These are phyloP conservation scores for Salix udensis DNA, from an alignment of 345 rosid species.

Conservation along the genomic window DNA sequence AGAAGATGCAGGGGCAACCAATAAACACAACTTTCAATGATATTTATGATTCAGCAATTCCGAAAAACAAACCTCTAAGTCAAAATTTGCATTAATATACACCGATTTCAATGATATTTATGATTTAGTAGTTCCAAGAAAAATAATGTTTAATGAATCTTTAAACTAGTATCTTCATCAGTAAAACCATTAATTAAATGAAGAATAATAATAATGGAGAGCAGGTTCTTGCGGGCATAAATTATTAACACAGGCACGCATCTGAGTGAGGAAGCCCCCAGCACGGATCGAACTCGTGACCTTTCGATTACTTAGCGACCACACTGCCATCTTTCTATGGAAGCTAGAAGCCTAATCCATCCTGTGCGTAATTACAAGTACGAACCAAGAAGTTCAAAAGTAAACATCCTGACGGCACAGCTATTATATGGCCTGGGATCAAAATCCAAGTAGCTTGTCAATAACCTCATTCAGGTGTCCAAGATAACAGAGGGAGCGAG, in stretches of 20 bases:
- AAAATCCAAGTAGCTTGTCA: too few relatives aligned
- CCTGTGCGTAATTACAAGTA: too few relatives aligned
- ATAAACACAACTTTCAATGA: background rate
- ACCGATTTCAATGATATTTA: background rate
- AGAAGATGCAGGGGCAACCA: background rate
- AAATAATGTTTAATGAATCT: background rate
- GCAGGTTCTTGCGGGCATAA: background rate
- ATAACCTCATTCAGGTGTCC: background rate
- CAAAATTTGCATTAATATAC: background rate
- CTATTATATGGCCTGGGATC: too few relatives aligned
- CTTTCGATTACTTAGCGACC: conserved; percentile 99
- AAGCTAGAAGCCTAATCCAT: conserved; percentile 20
- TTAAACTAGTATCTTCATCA: background rate
- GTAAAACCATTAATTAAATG: background rate
- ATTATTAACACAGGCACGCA: background rate
- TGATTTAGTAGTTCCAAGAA: background rate
- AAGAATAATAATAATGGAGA: background rate
- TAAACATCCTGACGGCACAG: too few relatives aligned
- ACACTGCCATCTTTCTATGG: conserved; percentile 98
- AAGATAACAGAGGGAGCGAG: background rate
- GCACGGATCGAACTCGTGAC: conserved; percentile 96
- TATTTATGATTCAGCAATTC: background rate
- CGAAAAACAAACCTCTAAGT: too few relatives aligned
- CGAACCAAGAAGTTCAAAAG: too few relatives aligned
- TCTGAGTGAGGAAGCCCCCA: conserved; percentile 10